Conservation (phyloP, 2,329 filamentous ascomycete genomes). For the Calcarisporium arbuscula region DNA sequence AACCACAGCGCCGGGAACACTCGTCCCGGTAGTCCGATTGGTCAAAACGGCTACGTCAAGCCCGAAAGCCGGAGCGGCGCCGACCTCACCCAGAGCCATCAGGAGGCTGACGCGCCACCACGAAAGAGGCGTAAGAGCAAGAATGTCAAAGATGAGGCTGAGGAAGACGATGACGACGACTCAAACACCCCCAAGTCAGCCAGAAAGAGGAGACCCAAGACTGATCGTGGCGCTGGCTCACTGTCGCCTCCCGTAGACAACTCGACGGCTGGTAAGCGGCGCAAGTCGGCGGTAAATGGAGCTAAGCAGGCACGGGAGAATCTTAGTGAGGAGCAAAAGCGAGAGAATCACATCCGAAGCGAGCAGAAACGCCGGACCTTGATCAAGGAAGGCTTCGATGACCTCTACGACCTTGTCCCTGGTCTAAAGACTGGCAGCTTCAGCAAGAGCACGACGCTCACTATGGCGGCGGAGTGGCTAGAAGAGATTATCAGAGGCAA, state of each 20-base stretch:
- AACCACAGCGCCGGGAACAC: constrained; percentile 55
- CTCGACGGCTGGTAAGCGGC: constrained; percentile 36
- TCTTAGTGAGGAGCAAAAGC: constrained; percentile 73
- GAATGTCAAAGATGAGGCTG: constrained; percentile 32
- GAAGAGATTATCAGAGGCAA: constrained; percentile 67
- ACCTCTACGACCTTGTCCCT: constrained; percentile 71
- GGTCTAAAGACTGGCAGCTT: constrained; percentile 67
- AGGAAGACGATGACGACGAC: constrained; percentile 37
- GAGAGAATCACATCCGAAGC: constrained; percentile 79
- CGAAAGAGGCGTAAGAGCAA: constrained; percentile 52
- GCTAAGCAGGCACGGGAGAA: constrained; percentile 58
- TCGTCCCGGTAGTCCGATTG: constrained; percentile 48
- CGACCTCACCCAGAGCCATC: constrained; percentile 22
- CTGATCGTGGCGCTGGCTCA: constrained; percentile 26
- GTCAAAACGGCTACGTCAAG: constrained; percentile 10
- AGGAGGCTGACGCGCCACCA: constrained; percentile 34
- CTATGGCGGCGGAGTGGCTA: constrained; percentile 72
- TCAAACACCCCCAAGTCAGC: constrained; percentile 21
- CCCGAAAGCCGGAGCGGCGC: neutral
- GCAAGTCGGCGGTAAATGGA: constrained; percentile 39
- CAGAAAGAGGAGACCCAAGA: constrained; percentile 41
- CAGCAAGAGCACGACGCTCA: constrained; percentile 76
- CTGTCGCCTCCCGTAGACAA: constrained; percentile 22
- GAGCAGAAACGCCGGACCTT: constrained; percentile 80
- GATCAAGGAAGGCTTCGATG: constrained; percentile 77